Evolutionary conservation across 768 basidiomycete species (phyloP).

Genomic region (Suillus paluster): DNA sequence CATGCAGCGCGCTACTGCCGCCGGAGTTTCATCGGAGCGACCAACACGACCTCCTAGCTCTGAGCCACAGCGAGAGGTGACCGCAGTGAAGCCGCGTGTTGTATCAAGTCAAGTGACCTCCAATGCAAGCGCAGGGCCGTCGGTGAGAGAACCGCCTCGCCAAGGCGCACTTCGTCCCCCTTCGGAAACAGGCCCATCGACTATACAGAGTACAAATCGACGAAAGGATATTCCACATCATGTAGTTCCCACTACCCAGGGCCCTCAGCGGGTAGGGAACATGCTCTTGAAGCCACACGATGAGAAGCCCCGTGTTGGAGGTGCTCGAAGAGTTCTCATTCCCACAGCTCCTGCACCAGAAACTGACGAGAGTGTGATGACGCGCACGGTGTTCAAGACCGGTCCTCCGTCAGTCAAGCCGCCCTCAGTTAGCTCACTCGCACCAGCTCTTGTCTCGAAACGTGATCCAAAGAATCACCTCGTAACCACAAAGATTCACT

Average conservation of each 20-base stretch:
- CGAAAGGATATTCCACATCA: not conserved
- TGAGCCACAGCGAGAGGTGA: not conserved
- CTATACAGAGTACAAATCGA: not conserved
- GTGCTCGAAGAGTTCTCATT: slow-evolving; percentile 38
- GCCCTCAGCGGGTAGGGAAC: slow-evolving; percentile 5
- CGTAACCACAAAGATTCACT: not conserved
- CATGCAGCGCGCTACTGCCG: not conserved
- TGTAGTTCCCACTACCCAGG: slow-evolving; percentile 8
- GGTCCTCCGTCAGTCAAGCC: not conserved
- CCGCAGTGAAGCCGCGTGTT: not conserved
- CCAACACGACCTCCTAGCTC: not conserved
- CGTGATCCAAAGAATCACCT: not conserved
- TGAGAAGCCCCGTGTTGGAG: slow-evolving; percentile 10
- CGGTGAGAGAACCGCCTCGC: not conserved
- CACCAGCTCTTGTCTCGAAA: not conserved
- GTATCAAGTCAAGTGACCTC: not conserved
- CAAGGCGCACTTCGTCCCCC: slow-evolving; percentile 3
- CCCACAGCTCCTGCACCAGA: slow-evolving; percentile 15
- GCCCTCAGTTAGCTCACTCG: not conserved
- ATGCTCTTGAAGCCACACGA: slow-evolving; percentile 1
- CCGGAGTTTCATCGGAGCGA: not conserved
- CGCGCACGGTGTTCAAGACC: not conserved
- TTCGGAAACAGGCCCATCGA: not conserved
- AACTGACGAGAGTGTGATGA: not conserved
- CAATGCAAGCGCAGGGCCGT: not conserved